These are phyloP conservation scores for Hypoxylon sp. DNA, from an alignment of 2,329 filamentous ascomycete species.

Conservation along the genomic window DNA sequence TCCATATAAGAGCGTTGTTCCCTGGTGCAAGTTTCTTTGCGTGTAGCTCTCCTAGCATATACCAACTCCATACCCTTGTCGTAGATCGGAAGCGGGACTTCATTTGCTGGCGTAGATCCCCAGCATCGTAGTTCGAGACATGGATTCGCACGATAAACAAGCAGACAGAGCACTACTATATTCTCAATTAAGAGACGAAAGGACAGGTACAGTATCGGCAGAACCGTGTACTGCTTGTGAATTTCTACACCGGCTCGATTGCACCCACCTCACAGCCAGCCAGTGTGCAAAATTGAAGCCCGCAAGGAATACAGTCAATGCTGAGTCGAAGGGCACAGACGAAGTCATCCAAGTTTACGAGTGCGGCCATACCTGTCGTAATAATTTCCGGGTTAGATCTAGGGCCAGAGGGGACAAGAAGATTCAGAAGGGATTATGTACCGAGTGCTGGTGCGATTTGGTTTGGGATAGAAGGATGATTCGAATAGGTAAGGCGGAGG, in stretches of 20 bases:
- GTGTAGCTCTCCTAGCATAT: neutral
- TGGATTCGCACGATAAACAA: neutral
- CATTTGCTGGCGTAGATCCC: neutral
- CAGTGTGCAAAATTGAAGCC: slow-evolving; percentile 23
- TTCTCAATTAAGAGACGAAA: slow-evolving; percentile 17
- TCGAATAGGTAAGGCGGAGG: slow-evolving; percentile 27
- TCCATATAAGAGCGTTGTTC: neutral
- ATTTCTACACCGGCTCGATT: slow-evolving; percentile 9
- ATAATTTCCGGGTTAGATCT: neutral
- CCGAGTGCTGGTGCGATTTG: slow-evolving; percentile 15
- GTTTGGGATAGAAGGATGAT: slow-evolving; percentile 18
- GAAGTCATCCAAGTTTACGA: slow-evolving; percentile 17
- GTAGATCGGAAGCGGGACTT: neutral
- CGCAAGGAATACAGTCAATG: neutral
- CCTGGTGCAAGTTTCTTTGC: neutral
- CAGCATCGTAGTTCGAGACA: slow-evolving; percentile 1
- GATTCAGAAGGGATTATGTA: slow-evolving; percentile 28
- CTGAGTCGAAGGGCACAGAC: neutral
- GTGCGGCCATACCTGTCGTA: slow-evolving; percentile 29
- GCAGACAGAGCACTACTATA: neutral
- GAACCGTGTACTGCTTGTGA: slow-evolving; percentile 9
- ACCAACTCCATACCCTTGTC: neutral
- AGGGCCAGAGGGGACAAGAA: neutral
- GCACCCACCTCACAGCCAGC: slow-evolving; percentile 28
- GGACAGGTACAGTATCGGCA: neutral